phyloP scores from a whole-genome alignment of 2,329 filamentous ascomycete genomes.

The Aspergillus cejpii region DNA sequence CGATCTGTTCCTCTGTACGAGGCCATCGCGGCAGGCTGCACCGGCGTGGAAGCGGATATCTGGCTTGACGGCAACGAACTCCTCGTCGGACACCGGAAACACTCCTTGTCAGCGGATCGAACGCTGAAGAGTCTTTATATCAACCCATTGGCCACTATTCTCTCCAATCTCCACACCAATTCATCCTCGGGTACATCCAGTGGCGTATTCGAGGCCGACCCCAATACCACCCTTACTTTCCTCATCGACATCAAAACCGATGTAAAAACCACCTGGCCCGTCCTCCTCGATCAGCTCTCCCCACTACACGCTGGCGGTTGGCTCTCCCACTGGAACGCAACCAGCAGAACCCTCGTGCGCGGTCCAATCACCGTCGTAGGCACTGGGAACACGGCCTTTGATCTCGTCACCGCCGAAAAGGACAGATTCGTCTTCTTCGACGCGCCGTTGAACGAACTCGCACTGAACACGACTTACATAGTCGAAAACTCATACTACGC shows the following conservation, averaged over 20 bases:
- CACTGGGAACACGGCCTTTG: neutral
- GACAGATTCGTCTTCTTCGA: neutral
- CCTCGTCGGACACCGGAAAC: neutral
- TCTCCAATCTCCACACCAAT: neutral
- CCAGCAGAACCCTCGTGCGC: neutral
- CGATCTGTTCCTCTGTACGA: constrained; percentile 36
- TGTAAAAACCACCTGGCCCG: neutral
- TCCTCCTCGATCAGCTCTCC: neutral
- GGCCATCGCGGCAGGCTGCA: constrained; percentile 38
- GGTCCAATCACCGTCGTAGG: neutral
- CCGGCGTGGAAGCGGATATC: constrained; percentile 44
- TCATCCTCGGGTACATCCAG: neutral
- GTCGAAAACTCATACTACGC: neutral
- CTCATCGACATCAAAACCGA: neutral
- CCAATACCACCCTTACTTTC: neutral
- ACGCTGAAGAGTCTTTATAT: neutral
- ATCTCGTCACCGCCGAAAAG: neutral
- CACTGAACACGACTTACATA: neutral
- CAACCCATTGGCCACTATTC: neutral
- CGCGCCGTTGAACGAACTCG: neutral
- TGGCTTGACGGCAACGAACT: constrained; percentile 25
- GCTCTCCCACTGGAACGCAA: neutral
- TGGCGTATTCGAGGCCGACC: neutral
- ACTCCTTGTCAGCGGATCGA: neutral
- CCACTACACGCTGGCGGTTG: neutral